Conservation (phyloP, 2,329 filamentous ascomycete genomes). For the Chrysosporium keratinophilum region DNA sequence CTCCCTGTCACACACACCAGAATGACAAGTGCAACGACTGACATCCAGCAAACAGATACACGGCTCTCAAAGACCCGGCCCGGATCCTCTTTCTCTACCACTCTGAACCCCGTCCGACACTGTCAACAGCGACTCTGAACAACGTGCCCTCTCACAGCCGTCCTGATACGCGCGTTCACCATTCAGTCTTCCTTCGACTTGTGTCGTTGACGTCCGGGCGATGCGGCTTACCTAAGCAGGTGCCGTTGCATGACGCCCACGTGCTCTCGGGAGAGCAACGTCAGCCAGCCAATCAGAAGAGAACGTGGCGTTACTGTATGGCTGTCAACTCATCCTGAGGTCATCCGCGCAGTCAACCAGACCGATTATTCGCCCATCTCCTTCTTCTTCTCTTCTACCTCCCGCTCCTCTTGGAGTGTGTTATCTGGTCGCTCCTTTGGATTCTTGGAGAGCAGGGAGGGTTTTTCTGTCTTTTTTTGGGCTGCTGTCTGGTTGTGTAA, state of each 20-base stretch:
- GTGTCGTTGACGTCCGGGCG: too few species aligned
- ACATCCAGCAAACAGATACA: neutral
- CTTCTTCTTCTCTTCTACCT: neutral
- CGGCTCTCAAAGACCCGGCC: neutral
- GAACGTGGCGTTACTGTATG: neutral
- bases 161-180: too few species aligned
- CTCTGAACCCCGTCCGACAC: too few species aligned
- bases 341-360: neutral
- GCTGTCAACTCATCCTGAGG: neutral
- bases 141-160: too few species aligned
- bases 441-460: neutral
- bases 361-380: neutral
- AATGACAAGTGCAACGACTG: neutral
- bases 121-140: too few species aligned
- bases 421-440: neutral
- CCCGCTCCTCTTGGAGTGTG: neutral
- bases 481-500: neutral
- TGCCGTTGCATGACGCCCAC: neutral
- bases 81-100: too few species aligned
- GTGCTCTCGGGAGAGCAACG: neutral
- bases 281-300: constrained; percentile 2
- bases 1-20: neutral
- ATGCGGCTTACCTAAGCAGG: too few species aligned
- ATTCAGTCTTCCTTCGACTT: too few species aligned
- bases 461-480: neutral